Conservation (phyloP, 371 early-diverging fungal species). For the Mucor plumbeus region DNA sequence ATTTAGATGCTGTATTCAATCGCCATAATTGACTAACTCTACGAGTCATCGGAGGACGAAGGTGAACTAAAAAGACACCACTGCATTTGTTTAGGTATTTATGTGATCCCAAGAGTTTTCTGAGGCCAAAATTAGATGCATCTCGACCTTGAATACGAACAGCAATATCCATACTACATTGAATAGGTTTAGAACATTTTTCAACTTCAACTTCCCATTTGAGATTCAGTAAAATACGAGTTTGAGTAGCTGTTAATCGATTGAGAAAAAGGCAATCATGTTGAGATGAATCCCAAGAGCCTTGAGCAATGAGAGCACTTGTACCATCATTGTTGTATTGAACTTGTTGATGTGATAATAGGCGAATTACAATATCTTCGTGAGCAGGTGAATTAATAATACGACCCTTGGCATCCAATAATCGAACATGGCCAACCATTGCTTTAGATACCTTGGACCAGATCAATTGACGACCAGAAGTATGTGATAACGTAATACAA, state of each 20-base stretch:
- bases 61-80: conserved; percentile 59
- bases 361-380: conserved; percentile 55
- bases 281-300: conserved; percentile 86
- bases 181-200: conserved; percentile 61
- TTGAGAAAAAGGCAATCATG: conserved; percentile 81
- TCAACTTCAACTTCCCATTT: conserved; percentile 67
- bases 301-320: conserved; percentile 62
- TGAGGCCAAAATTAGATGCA: conserved; percentile 46
- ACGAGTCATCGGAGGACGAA: conserved; percentile 65
- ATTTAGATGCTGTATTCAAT: conserved; percentile 72
- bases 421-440: conserved; percentile 67
- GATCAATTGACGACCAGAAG: conserved; percentile 70
- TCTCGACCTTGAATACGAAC: conserved; percentile 63
- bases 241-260: conserved; percentile 62
- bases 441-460: conserved; percentile 64
- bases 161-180: conserved; percentile 69
- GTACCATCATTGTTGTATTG: conserved; percentile 68
- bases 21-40: conserved; percentile 73
- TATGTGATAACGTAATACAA: conserved; percentile 70
- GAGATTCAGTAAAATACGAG: conserved; percentile 64
- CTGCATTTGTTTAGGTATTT: conserved; percentile 53
- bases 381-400: conserved; percentile 57
- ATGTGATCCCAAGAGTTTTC: conserved; percentile 39
- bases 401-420: conserved; percentile 70
- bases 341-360: conserved; percentile 49